Base-by-base conservation (phyloP, 2,329 filamentous ascomycete species). In the Cryphonectria japonica region DNA sequence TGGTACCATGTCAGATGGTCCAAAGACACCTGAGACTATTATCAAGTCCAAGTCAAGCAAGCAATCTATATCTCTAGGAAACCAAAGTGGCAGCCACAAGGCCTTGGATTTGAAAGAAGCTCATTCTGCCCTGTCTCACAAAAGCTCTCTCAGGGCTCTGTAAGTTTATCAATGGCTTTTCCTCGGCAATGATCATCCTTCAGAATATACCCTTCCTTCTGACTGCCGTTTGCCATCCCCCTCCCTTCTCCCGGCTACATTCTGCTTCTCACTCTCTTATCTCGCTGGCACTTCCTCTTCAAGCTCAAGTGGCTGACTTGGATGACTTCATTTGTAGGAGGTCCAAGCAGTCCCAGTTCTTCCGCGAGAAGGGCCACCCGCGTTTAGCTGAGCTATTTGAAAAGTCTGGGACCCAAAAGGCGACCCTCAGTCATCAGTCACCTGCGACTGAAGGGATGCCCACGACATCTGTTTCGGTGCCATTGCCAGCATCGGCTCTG, bases 341-440 rank as follows among this genome's bases (percentile, higher is more conserved):
- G 19, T 29, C 66, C 52, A 67, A 67, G 50, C 37, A 59, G 19
- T 67, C 66, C 34, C 34, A 59, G 19, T 26, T 57, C 37, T n/a
- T 67, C 9, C 52, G 57, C 19, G 26, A 50, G 39, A 34, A 29
- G n/a, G 26, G 29, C n/a, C n/a, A 19, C n/a, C 9, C 32, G 9
- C 64, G 46, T 14, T 11, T n/a, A 16, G 16, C 32, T 16, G 50
- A 59, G 34, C 46, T 39, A 7, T 54, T 54, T 39, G 64, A 52
- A 19, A 43, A 14, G n/a, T 46, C 43, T n/a, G 64, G 46, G 46
- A 29, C 61, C 8, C 16, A 22, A 39, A 62, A 37, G 34, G 19
- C 34, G 46, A 46, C n/a, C 39, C 19, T 9, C 13, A 19, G 7
- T 19, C 16, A 32, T 4, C 54, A 34, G 5, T 32, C 54, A 16